These are phyloP conservation scores for Basidiobolus meristosporus DNA, from an alignment of 371 early-diverging fungal species.

Conservation along the genomic window DNA sequence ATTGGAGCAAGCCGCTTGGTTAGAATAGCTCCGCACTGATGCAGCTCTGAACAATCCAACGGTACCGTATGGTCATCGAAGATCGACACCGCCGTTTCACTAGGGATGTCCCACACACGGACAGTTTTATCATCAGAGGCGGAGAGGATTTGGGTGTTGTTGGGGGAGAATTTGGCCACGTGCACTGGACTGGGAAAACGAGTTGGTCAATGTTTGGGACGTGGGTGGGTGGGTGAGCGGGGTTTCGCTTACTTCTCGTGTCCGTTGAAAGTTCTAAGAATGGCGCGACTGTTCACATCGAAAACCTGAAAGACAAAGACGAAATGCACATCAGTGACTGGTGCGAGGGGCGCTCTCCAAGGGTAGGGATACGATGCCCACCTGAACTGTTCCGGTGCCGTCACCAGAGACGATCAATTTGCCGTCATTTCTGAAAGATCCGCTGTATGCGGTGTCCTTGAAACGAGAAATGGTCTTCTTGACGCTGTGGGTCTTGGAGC, in stretches of 20 bases:
- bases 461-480: conserved; percentile 83
- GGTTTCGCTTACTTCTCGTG: conserved; percentile 45
- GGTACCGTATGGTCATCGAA: conserved; percentile 56
- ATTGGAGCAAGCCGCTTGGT: not conserved
- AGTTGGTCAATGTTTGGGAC: not conserved
- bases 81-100: conserved; percentile 42
- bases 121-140: conserved; percentile 84
- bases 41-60: not conserved
- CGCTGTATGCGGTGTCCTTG: conserved; percentile 68
- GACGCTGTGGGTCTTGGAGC: conserved; percentile 50
- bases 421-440: conserved; percentile 66
- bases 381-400: conserved; percentile 69
- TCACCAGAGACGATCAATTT: conserved; percentile 86
- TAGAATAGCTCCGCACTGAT: not conserved
- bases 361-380: conserved; percentile 1
- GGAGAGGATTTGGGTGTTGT: conserved; percentile 62
- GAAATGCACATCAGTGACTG: not conserved
- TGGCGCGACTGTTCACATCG: conserved; percentile 56
- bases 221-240: too few relatives aligned
- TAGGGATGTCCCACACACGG: conserved; percentile 82
- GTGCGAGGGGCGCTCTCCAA: not conserved
- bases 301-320: conserved; percentile 16
- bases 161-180: conserved; percentile 54
- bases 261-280: conserved; percentile 66
- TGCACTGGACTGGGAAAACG: conserved; percentile 44